phyloP scores from a whole-genome alignment of 2,329 filamentous ascomycete genomes.

The Gyromitra esculenta region DNA sequence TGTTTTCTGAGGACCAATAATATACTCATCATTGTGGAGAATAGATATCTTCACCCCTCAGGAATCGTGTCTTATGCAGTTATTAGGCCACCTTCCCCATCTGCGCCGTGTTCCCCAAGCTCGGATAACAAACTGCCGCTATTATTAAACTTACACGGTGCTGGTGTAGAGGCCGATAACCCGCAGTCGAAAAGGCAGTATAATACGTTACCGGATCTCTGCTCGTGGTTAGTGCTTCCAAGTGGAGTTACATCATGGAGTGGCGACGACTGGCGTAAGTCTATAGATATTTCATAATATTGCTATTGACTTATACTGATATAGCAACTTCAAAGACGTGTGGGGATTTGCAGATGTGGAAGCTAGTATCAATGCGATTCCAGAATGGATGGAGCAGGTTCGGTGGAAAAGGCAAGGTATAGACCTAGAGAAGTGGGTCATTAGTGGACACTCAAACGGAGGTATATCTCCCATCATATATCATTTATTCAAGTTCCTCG shows the following conservation, averaged over 20 bases:
- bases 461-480: slow-evolving; percentile 56
- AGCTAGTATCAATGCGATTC: slow-evolving; percentile 65
- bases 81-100: slow-evolving; percentile 65
- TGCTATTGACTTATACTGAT: slow-evolving; percentile 12
- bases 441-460: slow-evolving; percentile 70
- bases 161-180: slow-evolving; percentile 67
- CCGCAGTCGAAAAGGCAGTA: slow-evolving; percentile 64
- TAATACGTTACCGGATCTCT: slow-evolving; percentile 65
- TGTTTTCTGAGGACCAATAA: not conserved
- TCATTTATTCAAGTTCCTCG: not conserved
- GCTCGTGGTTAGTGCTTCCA: slow-evolving; percentile 68
- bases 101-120: slow-evolving; percentile 58
- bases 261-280: slow-evolving; percentile 69
- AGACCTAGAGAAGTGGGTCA: slow-evolving; percentile 65
- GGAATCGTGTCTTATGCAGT: slow-evolving; percentile 69
- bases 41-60: slow-evolving; percentile 66
- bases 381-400: slow-evolving; percentile 64
- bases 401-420: slow-evolving; percentile 65
- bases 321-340: slow-evolving; percentile 60
- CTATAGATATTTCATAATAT: not conserved
- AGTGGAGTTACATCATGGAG: slow-evolving; percentile 70
- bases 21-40: slow-evolving; percentile 8
- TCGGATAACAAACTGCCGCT: slow-evolving; percentile 62
- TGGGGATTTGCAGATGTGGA: slow-evolving; percentile 69
- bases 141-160: slow-evolving; percentile 67